Base-by-base conservation (phyloP, 2,329 filamentous ascomycete species). In the Cryoendolithus antarcticus region DNA sequence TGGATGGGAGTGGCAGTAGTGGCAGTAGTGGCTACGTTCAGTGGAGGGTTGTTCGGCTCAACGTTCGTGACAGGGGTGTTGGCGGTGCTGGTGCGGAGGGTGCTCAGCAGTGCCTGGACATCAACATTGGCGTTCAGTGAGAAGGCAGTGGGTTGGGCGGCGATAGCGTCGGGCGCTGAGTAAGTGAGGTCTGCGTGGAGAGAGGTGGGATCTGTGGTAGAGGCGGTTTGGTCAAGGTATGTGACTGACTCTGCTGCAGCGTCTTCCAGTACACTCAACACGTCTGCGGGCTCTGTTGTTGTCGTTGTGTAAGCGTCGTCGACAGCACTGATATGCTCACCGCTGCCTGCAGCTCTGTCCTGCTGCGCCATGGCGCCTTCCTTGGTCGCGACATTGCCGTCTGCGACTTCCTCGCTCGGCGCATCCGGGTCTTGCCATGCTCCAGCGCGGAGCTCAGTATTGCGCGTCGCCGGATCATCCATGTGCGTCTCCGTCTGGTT, bases 401-500 rank as follows among this genome's bases (percentile, higher is more conserved):
- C 31, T 27, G 38, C 38, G 34, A 12, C 38, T 28, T 31, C 38
- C 33, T 36, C 29, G 19, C 34, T 15, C 4, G 19, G 33, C 29
- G 38, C 55, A 39, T 48, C 49, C 6, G 52, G 51, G 38, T 54
- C 52, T 34, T 53, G 52, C 55, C 55, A 58, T 19, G 53, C 48
- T 37, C 54, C 51, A 2, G 53, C 49, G n/a, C 55, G 42, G 6
- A 58, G 44, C 39, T 54, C 53, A n/a, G 55, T 57, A 40, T 57
- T 49, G 48, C 47, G 56, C 48, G 51, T 52, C 40, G 53, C 44
- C 9, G 55, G 54, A 35, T 55, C 53, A 38, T 38, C 46, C 66
- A 71, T 65, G 57, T 75, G 74, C 45, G 69, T 71, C 39, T 75
- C 68, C 40, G 75, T 75, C 58, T 80, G 76, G 62, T 80, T 78